Evolutionary conservation across 2,329 filamentous ascomycete genomes (phyloP).

Genomic region (Trichophyton verrucosum): DNA sequence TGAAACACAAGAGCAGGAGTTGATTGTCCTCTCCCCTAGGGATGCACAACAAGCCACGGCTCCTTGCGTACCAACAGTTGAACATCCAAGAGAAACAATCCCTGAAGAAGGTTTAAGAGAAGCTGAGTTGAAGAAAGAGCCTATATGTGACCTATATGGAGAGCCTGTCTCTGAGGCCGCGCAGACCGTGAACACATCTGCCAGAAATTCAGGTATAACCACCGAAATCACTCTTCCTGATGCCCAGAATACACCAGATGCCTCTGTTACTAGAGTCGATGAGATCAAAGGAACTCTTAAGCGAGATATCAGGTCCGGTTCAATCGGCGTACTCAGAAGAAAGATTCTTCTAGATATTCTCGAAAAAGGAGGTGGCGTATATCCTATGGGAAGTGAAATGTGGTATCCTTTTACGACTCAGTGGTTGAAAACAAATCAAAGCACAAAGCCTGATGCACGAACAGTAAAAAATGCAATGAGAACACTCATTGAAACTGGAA

Average conservation of each 20-base stretch:
- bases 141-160: background rate
- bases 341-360: slow-evolving; percentile 45
- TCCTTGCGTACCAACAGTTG: background rate
- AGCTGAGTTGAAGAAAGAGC: background rate
- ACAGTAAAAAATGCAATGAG: slow-evolving; percentile 42
- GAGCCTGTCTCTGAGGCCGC: background rate
- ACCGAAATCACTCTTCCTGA: background rate
- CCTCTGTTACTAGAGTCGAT: background rate
- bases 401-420: slow-evolving; percentile 41
- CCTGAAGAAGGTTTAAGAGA: background rate
- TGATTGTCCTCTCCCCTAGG: background rate
- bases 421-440: slow-evolving; percentile 38
- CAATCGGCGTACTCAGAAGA: slow-evolving; percentile 33
- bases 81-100: background rate
- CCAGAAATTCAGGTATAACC: no score
- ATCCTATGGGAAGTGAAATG: slow-evolving; percentile 44
- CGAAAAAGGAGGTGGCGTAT: slow-evolving; percentile 42
- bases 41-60: background rate
- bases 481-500: slow-evolving; percentile 38
- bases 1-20: background rate
- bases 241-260: background rate
- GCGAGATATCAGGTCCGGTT: slow-evolving; percentile 25
- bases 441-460: slow-evolving; percentile 39
- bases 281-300: background rate
- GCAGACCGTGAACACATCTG: background rate